phyloP scores from a whole-genome alignment of 1,284 basidiomycete genomes.

The Sphaerobolus stellatus region DNA sequence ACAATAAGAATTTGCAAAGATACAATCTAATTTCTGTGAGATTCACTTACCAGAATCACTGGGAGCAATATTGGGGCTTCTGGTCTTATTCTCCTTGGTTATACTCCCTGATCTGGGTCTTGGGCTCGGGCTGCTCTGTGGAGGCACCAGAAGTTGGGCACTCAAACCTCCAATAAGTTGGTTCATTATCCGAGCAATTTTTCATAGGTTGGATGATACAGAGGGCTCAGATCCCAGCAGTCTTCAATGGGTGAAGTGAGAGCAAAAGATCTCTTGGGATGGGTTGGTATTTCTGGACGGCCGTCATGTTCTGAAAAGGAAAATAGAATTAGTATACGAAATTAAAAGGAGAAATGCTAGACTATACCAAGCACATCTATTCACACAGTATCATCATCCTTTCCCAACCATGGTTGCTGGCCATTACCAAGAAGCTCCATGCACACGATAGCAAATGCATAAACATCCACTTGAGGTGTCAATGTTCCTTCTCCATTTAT shows the following conservation, averaged over 20 bases:
- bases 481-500: constrained; percentile 50
- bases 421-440: constrained; percentile 69
- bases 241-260: constrained; percentile 40
- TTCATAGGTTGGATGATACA: constrained; percentile 48
- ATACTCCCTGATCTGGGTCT: neutral
- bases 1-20: too few relatives aligned
- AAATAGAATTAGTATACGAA: neutral
- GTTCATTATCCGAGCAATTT: constrained; percentile 39
- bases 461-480: constrained; percentile 65
- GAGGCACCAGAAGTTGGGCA: too few relatives aligned
- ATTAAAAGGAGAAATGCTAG: neutral
- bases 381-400: constrained; percentile 59
- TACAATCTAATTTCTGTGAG: too few relatives aligned
- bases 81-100: neutral
- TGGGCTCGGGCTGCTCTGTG: too few relatives aligned
- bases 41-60: too few relatives aligned
- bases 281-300: constrained; percentile 49
- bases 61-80: constrained; percentile 12
- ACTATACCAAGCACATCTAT: constrained; percentile 60
- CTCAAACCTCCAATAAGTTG: too few relatives aligned
- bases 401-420: constrained; percentile 57
- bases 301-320: constrained; percentile 50
- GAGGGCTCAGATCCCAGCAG: constrained; percentile 53
- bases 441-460: constrained; percentile 71
- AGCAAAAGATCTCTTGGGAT: constrained; percentile 24